Conservation (phyloP, 2,329 filamentous ascomycete genomes). For the Pyricularia grisea region DNA sequence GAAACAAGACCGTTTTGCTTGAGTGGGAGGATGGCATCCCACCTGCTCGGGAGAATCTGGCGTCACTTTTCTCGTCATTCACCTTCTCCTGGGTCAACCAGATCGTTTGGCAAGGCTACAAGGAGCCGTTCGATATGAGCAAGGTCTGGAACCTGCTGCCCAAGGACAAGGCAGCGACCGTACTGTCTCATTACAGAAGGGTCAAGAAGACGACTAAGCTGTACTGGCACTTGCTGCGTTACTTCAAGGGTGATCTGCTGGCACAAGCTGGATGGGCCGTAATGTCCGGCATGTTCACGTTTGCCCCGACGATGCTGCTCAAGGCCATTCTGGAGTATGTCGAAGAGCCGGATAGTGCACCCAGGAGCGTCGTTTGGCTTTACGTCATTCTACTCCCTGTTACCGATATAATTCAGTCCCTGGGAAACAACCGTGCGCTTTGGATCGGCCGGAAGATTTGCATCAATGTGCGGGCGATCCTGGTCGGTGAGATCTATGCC, state of each 20-base stretch:
- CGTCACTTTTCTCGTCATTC: conserved; percentile 78
- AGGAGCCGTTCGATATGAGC: conserved; percentile 68
- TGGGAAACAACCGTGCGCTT: conserved; percentile 76
- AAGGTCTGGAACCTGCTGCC: conserved; percentile 89
- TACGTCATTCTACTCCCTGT: conserved; percentile 86
- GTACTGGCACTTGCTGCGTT: conserved; percentile 70
- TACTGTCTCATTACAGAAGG: conserved; percentile 76
- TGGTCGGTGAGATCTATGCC: conserved; percentile 94
- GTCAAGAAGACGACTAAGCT: conserved; percentile 73
- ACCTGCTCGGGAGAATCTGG: conserved; percentile 77
- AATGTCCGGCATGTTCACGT: conserved; percentile 74
- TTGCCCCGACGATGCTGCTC: conserved; percentile 82
- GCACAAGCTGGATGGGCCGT: conserved; percentile 74
- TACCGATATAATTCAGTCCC: conserved; percentile 70
- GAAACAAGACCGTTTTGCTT: conserved; percentile 79
- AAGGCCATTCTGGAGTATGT: conserved; percentile 90
- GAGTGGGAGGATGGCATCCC: conserved; percentile 85
- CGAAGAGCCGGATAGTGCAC: conserved; percentile 67
- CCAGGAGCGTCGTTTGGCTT: conserved; percentile 86
- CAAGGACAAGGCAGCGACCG: conserved; percentile 74
- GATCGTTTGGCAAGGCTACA: conserved; percentile 84
- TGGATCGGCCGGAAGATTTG: conserved; percentile 94
- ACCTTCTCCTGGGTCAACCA: conserved; percentile 88
- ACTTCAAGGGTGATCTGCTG: conserved; percentile 70
- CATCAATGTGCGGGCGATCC: conserved; percentile 84